Percentiles rank a stretch among this genome's conserved stretches.
These are phyloP conservation scores for Dactylellina sp. DNA, from an alignment of 2,329 filamentous ascomycete species.

Conservation along the genomic window DNA sequence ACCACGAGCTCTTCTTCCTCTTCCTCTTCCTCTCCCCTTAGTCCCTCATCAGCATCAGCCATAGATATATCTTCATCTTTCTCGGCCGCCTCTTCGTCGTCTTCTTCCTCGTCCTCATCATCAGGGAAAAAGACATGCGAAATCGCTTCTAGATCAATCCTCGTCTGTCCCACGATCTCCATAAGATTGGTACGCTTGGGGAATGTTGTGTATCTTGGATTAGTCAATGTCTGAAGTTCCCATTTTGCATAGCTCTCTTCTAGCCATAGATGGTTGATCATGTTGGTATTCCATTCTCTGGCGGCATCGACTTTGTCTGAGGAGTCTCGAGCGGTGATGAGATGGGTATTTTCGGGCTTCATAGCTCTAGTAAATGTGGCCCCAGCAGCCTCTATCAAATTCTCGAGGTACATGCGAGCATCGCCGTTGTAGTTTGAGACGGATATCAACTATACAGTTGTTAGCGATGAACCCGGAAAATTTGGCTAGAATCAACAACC, in stretches of 20 bases:
- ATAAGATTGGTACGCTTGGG: conserved; percentile 89
- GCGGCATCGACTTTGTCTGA: conserved; percentile 96
- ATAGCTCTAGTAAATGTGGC: conserved; percentile 94
- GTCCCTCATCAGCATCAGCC: conserved; percentile 62
- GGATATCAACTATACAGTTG: conserved; percentile 74
- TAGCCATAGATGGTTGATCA: conserved; percentile 95
- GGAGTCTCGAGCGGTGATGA: conserved; percentile 85
- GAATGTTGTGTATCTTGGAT: conserved; percentile 84
- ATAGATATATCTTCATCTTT: conserved; percentile 67
- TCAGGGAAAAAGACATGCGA: conserved; percentile 75
- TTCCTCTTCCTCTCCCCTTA: conserved; percentile 16
- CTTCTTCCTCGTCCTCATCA: conserved; percentile 57
- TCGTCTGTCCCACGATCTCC: conserved; percentile 90
- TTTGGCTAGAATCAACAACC: conserved; percentile 1
- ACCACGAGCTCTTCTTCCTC: conserved; percentile 18
- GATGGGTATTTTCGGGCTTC: conserved; percentile 93
- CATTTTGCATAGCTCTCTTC: conserved; percentile 97
- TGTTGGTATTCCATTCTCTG: conserved; percentile 87
- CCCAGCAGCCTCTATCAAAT: conserved; percentile 84
- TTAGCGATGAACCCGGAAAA: conserved; percentile 4
- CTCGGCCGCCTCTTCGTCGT: conserved; percentile 67
- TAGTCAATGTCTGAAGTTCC: conserved; percentile 77
- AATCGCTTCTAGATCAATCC: conserved; percentile 77
- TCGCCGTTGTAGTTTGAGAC: conserved; percentile 97
- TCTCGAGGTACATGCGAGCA: conserved; percentile 91